Percentiles rank a stretch among this genome's conserved stretches.
Evolutionary conservation across 2,329 filamentous ascomycete genomes (phyloP).

Genomic region (Fusarium floridanum): DNA sequence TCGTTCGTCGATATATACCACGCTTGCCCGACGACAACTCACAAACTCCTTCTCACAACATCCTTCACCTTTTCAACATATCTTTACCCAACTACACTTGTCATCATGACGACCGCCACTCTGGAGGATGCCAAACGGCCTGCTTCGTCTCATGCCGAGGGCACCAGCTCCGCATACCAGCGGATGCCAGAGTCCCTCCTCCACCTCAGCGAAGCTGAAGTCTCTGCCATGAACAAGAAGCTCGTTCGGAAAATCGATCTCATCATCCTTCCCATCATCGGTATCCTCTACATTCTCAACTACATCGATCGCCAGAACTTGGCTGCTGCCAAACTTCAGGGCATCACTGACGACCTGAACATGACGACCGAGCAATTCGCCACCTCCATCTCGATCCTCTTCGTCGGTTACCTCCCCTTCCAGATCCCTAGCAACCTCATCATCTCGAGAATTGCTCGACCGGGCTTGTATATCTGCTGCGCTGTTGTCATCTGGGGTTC

Average conservation of each 20-base stretch:
- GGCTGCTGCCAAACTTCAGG: slow-evolving; percentile 34
- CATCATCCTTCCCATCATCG: slow-evolving; percentile 46
- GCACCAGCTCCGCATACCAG: slow-evolving; percentile 17
- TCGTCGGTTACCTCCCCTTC: slow-evolving; percentile 53
- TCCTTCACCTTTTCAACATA: not conserved
- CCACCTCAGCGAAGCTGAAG: slow-evolving; percentile 11
- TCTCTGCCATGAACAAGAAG: slow-evolving; percentile 16
- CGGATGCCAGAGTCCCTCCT: slow-evolving; percentile 26
- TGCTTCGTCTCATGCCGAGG: slow-evolving; percentile 20
- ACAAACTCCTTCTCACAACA: not conserved
- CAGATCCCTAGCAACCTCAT: slow-evolving; percentile 55
- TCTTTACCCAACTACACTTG: not conserved
- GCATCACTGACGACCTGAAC: slow-evolving; percentile 54
- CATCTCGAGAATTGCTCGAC: slow-evolving; percentile 29
- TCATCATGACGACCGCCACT: slow-evolving; percentile 6
- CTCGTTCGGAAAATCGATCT: slow-evolving; percentile 48
- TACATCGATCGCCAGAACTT: slow-evolving; percentile 53
- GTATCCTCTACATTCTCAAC: slow-evolving; percentile 57
- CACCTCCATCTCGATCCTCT: slow-evolving; percentile 54
- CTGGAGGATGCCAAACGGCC: slow-evolving; percentile 20
- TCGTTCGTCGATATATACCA: slow-evolving; percentile 16
- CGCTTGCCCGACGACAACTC: not conserved
- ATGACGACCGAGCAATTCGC: slow-evolving; percentile 53
- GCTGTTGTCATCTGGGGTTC: slow-evolving; percentile 43
- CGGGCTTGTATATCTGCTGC: slow-evolving; percentile 38